Evolutionary conservation across 2,329 filamentous ascomycete genomes (phyloP), one percentile per base, ranked within the genome.

Genomic region (Apiospora koreana): DNA sequence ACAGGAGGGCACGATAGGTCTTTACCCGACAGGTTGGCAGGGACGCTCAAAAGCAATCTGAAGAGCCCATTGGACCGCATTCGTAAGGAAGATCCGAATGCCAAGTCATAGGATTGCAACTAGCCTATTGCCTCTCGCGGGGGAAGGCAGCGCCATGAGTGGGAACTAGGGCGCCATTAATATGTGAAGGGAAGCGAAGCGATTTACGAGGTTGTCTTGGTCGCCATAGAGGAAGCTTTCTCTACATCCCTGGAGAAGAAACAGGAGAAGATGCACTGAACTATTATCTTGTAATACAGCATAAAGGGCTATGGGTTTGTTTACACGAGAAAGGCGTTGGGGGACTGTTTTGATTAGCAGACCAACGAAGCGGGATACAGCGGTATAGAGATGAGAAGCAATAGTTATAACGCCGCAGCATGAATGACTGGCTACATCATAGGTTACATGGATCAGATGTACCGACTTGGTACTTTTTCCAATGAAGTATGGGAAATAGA

Each of bases 361-460:
- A 38, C 54, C 54, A 62, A 62, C 31, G 31, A 62, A 46, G 65
- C 65, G 65, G 65, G 65, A 46, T 45, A 67, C 65, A 67, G 65
- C 65, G 42, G 65, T 31, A 67, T 67, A 67, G 65, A 67, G 54
- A 38, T 62, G 54, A 62, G 54, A 35, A 62, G 54, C 31, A 62
- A 62, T 62, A 62, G 28, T 62, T 62, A 62, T 62, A 62, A 62
- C 54, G 54, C 54, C 54, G 35, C 54, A 38, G 21, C 31, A 62
- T 31, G 54, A 62, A 6, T 62, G 38, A 62, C 38, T n/a, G 54
- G 38, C 21, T 38, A 62, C 31, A 16, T 9, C 31, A 62, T 23
- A 28, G 10, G 18, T 62, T 43, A 38, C 38, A n/a, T 62, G n/a
- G n/a, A n/a, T 38, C 54, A n/a, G 54, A 16, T 14, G n/a, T 23